Conservation (phyloP, 2,329 filamentous ascomycete species). For the Penicillium sp. region DNA sequence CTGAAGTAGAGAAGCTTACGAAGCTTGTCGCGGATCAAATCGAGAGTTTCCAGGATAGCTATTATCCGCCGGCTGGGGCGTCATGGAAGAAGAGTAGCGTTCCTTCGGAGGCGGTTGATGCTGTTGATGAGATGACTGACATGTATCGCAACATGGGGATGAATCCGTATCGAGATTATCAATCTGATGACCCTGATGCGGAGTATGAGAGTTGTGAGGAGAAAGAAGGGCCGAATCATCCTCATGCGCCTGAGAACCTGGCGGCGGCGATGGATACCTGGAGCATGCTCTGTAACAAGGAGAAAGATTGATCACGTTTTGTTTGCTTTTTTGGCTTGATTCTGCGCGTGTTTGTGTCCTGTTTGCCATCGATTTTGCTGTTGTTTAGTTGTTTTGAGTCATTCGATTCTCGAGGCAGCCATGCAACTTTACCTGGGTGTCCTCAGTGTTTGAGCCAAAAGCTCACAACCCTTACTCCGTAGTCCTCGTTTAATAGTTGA, state of each 20-base stretch:
- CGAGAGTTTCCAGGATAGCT: background rate
- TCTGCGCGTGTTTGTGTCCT: too few relatives aligned
- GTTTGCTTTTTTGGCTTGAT: background rate
- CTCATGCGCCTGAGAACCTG: background rate
- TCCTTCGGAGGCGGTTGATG: background rate
- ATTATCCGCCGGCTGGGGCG: background rate
- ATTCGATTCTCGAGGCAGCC: too few relatives aligned
- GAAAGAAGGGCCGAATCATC: background rate
- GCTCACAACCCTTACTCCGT: background rate
- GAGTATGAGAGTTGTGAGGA: constrained; percentile 15
- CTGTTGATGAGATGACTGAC: constrained; percentile 3
- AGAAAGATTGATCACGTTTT: background rate
- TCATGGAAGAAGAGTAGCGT: background rate
- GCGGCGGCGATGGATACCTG: constrained; percentile 14
- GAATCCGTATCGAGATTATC: background rate
- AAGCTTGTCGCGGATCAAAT: background rate
- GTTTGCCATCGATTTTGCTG: too few relatives aligned
- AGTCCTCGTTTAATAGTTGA: background rate
- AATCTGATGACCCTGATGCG: background rate
- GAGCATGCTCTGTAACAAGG: constrained; percentile 16
- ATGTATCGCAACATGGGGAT: constrained; percentile 7
- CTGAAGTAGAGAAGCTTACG: too few relatives aligned
- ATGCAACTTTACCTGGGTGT: too few relatives aligned
- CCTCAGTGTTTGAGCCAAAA: too few relatives aligned
- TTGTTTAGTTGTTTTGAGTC: too few relatives aligned